Evolutionary conservation across 106 monocot genomes (phyloP).

Genomic region (Acanthochlamys bracteata): DNA sequence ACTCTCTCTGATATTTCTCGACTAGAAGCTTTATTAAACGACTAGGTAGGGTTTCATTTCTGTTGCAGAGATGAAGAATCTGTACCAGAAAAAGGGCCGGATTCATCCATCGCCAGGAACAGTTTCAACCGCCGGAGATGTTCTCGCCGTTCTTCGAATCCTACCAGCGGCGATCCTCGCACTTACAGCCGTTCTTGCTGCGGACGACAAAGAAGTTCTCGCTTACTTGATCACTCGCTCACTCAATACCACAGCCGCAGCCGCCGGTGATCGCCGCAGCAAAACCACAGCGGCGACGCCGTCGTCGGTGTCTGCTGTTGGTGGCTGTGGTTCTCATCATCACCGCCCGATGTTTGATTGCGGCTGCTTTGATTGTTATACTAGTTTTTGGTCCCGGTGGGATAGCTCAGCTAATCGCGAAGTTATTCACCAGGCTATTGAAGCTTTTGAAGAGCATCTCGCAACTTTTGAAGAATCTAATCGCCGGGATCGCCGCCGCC

Average conservation of each 20-base stretch:
- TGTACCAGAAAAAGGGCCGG: conserved; percentile 36
- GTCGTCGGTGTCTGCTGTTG: background rate
- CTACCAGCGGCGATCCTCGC: conserved; percentile 25
- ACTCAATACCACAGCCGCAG: conserved; percentile 5
- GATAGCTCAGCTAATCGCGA: conserved; percentile 41
- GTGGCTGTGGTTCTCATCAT: conserved; percentile 4
- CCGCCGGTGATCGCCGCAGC: conserved; percentile 3
- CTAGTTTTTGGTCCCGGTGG: conserved; percentile 60
- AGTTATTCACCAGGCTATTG: conserved; percentile 48
- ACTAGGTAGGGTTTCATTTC: background rate
- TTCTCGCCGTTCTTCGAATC: conserved; percentile 12
- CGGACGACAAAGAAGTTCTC: conserved; percentile 34
- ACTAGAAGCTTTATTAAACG: background rate
- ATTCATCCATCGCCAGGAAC: conserved; percentile 43
- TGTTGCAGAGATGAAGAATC: conserved; percentile 25
- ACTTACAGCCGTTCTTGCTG: conserved; percentile 19
- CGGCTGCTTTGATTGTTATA: conserved; percentile 71
- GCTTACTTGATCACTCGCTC: conserved; percentile 32
- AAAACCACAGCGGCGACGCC: conserved; percentile 5
- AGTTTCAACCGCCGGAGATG: conserved; percentile 4
- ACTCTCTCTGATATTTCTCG: background rate
- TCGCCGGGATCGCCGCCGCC: background rate
- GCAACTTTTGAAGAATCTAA: conserved; percentile 15
- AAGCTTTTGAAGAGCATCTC: conserved; percentile 61
- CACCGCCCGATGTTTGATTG: conserved; percentile 35